Evolutionary conservation across 179 eudicot genomes (phyloP).

Genomic region (Silene vulgaris): DNA sequence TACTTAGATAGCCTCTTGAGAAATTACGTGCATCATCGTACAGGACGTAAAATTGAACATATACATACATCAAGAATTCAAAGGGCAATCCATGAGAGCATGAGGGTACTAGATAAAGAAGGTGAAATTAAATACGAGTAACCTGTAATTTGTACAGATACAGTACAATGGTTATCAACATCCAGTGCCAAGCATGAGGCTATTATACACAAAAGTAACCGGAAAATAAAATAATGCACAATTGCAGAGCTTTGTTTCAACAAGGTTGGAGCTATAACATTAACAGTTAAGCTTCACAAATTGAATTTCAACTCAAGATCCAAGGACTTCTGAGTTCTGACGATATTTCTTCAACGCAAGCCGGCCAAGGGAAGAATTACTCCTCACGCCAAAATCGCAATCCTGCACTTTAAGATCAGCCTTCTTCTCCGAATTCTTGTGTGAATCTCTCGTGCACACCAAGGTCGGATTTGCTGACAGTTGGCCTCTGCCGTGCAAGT

Average conservation of each 20-base stretch:
- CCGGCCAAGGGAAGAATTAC: not conserved
- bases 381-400: too few species aligned
- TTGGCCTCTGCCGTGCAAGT: constrained; percentile 84
- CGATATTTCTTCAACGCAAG: not conserved
- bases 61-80: too few species aligned
- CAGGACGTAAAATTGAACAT: too few species aligned
- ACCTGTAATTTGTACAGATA: too few species aligned
- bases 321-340: too few species aligned
- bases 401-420: constrained; percentile 31
- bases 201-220: constrained; percentile 15
- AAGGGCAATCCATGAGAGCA: too few species aligned
- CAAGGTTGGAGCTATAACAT: constrained; percentile 8
- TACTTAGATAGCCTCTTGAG: too few species aligned
- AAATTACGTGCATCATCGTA: too few species aligned
- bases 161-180: not conserved
- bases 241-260: not conserved
- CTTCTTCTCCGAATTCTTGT: constrained; percentile 94
- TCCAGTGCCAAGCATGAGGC: constrained; percentile 8
- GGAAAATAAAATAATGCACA: constrained; percentile 8
- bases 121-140: too few species aligned
- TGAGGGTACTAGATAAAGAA: too few species aligned
- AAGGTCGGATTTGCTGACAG: constrained; percentile 91
- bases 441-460: constrained; percentile 93
- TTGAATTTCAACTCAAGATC: constrained; percentile 14
- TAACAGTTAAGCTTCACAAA: constrained; percentile 22